These are phyloP conservation scores for Obba rivulosa DNA, from an alignment of 768 basidiomycete genomes.

Conservation along the genomic window DNA sequence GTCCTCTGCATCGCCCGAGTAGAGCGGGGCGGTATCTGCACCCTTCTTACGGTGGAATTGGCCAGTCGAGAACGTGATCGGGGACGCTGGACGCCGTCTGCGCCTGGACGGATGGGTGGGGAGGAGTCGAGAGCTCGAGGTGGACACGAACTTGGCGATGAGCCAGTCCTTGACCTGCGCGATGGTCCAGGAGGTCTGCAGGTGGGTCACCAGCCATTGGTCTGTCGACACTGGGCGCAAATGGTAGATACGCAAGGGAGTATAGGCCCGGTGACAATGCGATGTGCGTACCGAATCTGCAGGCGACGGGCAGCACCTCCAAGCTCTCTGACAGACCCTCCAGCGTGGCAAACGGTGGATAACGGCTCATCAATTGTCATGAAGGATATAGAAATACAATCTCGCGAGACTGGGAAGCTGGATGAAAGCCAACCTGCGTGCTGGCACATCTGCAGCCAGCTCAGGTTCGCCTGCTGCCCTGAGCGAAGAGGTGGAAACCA, in stretches of 20 bases:
- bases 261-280: background rate
- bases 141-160: constrained; percentile 48
- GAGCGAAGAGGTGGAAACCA: too few relatives aligned
- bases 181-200: constrained; percentile 56
- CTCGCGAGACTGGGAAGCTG: too few relatives aligned
- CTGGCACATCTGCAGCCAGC: too few relatives aligned
- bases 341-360: too few relatives aligned
- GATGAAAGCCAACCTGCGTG: too few relatives aligned
- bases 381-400: too few relatives aligned
- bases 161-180: constrained; percentile 59
- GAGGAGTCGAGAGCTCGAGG: constrained; percentile 12
- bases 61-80: constrained; percentile 52
- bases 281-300: constrained; percentile 7
- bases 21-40: constrained; percentile 3
- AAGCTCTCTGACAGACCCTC: too few relatives aligned
- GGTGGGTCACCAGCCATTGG: constrained; percentile 72
- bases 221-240: constrained; percentile 52
- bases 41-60: constrained; percentile 1
- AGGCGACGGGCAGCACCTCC: constrained; percentile 3
- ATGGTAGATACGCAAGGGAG: background rate
- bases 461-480: too few relatives aligned
- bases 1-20: constrained; percentile 12
- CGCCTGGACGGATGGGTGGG: constrained; percentile 20
- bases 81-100: constrained; percentile 44
- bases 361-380: too few relatives aligned